Percentiles rank a stretch among this genome's conserved stretches.
Conservation (phyloP, 2,329 filamentous ascomycete species). For the Hypoxylon sp. region DNA sequence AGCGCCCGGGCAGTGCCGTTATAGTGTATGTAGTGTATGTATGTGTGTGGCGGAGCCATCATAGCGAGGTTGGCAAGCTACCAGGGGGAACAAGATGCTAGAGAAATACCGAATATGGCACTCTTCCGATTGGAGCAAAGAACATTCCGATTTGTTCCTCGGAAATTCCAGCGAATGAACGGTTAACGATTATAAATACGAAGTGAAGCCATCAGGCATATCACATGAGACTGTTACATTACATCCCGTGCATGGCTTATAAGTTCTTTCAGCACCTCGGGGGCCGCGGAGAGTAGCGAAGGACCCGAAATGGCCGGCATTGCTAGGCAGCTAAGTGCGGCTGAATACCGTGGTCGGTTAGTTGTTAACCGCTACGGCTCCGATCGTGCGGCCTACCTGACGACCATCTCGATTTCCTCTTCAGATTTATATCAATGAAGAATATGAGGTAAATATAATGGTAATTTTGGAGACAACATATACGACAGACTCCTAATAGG, state of each 20-base stretch:
- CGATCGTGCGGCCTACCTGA: neutral
- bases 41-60: slow-evolving; percentile 31
- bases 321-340: neutral
- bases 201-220: slow-evolving; percentile 13
- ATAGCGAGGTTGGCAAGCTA: neutral
- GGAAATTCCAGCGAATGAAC: slow-evolving; percentile 21
- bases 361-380: slow-evolving; percentile 5
- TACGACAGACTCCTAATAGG: neutral
- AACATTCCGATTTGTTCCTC: slow-evolving; percentile 10
- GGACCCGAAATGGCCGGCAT: slow-evolving; percentile 7
- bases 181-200: slow-evolving; percentile 29
- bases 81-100: neutral
- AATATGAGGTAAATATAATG: neutral
- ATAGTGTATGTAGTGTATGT: too few species aligned
- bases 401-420: neutral
- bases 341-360: slow-evolving; percentile 1
- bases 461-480: neutral
- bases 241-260: neutral
- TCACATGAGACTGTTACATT: neutral
- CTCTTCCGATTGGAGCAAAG: slow-evolving; percentile 14
- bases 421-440: neutral
- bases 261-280: neutral
- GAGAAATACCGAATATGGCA: slow-evolving; percentile 2
- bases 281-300: neutral
- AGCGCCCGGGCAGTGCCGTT: neutral